These are phyloP conservation scores for Colletotrichum brevisporum DNA, from an alignment of 2,329 filamentous ascomycete species.

Conservation along the genomic window DNA sequence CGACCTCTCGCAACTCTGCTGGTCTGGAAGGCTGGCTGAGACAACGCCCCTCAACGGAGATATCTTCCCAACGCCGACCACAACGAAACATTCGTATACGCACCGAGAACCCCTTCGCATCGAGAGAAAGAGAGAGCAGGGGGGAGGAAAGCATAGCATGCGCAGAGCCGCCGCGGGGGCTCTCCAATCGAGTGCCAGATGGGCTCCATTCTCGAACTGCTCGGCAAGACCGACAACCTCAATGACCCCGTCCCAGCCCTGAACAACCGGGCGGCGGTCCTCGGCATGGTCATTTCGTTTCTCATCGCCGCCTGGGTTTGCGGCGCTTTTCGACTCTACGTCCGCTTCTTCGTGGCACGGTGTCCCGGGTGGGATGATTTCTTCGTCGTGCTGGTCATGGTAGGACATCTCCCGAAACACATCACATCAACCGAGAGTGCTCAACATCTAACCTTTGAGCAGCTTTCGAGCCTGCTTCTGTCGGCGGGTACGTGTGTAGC, in stretches of 20 bases:
- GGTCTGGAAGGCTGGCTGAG: slow-evolving; percentile 1
- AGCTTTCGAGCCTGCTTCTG: slow-evolving; percentile 31
- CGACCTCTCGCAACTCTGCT: slow-evolving; percentile 6
- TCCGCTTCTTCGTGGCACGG: slow-evolving; percentile 36
- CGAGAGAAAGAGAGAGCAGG: not conserved
- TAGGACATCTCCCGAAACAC: not conserved
- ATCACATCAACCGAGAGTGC: too few species aligned
- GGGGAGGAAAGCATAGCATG: slow-evolving; percentile 11
- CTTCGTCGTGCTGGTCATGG: slow-evolving; percentile 40
- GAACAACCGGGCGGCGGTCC: slow-evolving; percentile 34
- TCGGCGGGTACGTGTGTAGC: slow-evolving; percentile 27
- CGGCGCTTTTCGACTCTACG: slow-evolving; percentile 40
- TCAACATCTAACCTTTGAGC: not conserved
- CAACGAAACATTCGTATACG: too few species aligned
- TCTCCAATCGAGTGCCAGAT: slow-evolving; percentile 14
- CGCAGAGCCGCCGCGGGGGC: slow-evolving; percentile 18
- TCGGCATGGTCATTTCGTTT: slow-evolving; percentile 41
- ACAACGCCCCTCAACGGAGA: not conserved
- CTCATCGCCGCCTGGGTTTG: slow-evolving; percentile 39
- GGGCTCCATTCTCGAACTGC: slow-evolving; percentile 39
- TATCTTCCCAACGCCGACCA: not conserved
- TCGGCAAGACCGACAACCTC: slow-evolving; percentile 42
- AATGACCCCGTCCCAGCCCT: slow-evolving; percentile 38
- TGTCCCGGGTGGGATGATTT: slow-evolving; percentile 42
- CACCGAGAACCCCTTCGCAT: not conserved